Conservation (phyloP, 2,329 filamentous ascomycete genomes). For the Colletotrichum sp. region DNA sequence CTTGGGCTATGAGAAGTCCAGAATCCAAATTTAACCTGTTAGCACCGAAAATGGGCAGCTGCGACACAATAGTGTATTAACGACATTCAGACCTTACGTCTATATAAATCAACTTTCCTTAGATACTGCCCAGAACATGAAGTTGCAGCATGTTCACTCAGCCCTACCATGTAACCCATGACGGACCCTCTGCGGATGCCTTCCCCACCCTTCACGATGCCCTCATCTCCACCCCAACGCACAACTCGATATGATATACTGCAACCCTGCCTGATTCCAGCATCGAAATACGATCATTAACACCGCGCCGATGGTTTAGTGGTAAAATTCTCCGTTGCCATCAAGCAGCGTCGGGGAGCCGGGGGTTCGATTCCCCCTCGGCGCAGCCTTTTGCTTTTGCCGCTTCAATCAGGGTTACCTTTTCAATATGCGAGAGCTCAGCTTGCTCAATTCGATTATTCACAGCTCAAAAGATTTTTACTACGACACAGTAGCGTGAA, state of each 20-base stretch:
- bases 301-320: slow-evolving; percentile 11
- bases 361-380: slow-evolving; percentile 12
- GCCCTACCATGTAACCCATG: background rate
- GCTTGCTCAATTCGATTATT: too few relatives aligned
- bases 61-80: too few relatives aligned
- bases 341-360: slow-evolving; percentile 5
- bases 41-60: too few relatives aligned
- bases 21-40: too few relatives aligned
- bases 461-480: too few relatives aligned
- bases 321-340: slow-evolving; percentile 17
- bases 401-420: rapidly evolving
- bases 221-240: background rate
- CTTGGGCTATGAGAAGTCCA: too few relatives aligned
- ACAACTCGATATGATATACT: background rate
- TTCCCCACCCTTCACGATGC: background rate
- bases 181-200: background rate
- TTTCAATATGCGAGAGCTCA: background rate
- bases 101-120: too few relatives aligned
- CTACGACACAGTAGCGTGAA: background rate
- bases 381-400: background rate
- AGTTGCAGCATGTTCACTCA: background rate
- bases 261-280: rapidly evolving
- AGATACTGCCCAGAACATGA: too few relatives aligned
- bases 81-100: too few relatives aligned
- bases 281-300: background rate